Conservation (phyloP, 805 yeast species). For the Huiozyma sinensis region DNA sequence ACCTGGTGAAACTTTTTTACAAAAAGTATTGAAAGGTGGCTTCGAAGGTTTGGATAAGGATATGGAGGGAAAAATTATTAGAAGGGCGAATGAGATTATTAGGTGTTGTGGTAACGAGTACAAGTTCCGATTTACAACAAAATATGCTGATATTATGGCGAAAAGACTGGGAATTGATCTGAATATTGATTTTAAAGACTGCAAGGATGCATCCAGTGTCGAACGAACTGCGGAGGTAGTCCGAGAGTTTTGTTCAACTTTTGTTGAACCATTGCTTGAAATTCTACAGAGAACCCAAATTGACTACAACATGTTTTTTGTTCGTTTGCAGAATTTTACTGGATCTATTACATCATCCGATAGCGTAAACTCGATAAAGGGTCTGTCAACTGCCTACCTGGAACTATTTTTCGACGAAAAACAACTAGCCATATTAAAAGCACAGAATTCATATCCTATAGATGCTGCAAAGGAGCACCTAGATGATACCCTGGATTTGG, state of each 20-base stretch:
- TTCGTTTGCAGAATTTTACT: conserved; percentile 42
- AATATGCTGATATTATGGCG: conserved; percentile 48
- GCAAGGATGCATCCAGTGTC: conserved; percentile 2
- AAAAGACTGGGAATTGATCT: conserved; percentile 56
- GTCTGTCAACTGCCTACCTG: conserved; percentile 12
- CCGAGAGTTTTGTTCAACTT: conserved; percentile 15
- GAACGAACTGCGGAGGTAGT: conserved; percentile 7
- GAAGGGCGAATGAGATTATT: conserved; percentile 56
- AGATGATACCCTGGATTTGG: conserved; percentile 32
- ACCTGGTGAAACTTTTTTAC: conserved; percentile 45
- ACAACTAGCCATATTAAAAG: conserved; percentile 10
- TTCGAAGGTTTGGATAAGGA: conserved; percentile 27
- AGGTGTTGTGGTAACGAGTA: conserved; percentile 54
- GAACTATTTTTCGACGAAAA: conserved; percentile 13
- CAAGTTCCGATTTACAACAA: conserved; percentile 47
- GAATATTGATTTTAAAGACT: conserved; percentile 8
- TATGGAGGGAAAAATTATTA: conserved; percentile 39
- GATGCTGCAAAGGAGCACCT: conserved; percentile 4
- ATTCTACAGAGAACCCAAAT: conserved; percentile 50
- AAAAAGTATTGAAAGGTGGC: conserved; percentile 24
- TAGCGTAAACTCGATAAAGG: conserved; percentile 11
- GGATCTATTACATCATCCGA: conserved; percentile 28
- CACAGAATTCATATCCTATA: conserved; percentile 15
- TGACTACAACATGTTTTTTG: conserved; percentile 75
- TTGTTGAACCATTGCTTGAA: conserved; percentile 52